Base-by-base conservation (phyloP, 192 early-diverging fungal genomes). In the Linnemannia schmuckeri region DNA sequence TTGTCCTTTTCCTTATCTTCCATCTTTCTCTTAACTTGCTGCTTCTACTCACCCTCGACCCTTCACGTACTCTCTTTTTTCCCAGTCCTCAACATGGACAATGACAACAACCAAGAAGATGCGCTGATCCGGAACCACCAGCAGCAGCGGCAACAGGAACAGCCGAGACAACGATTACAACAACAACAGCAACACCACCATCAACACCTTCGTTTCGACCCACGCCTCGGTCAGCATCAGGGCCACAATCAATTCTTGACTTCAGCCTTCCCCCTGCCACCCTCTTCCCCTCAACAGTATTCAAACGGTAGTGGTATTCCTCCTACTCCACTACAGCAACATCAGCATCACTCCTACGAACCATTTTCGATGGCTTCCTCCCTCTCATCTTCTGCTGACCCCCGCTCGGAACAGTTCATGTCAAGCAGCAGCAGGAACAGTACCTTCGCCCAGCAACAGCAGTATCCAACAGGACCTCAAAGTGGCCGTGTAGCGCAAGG, bases 271-370 rank as follows among this genome's bases (percentile, higher is more conserved):
- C 5, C 54, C 63, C 18, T 40, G 30, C n/a, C 54, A 41, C 22
- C 54, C 6, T 24, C 22, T 18, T 57, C 10, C n/a, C 55, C 8
- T 10, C 55, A 57, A 10, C 61, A 66, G 33, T 9, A 66, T 12
- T 30, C 33, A 66, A 66, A 9, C 41, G 41, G 41, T 40, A 18
- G 15, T 13, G 33, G 41, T 7, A 30, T 66, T 38, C 40, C 22
- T 66, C 75, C 24, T 22, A 6, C 69, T 30, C 30, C 52, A 35
- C 63, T 12, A 20, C 77, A 78, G 77, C 44, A 70, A 12, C 63
- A 40, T 18, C 68, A 30, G 15, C 74, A 46, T 15, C 44, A 82
- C 72, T 22, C 35, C 24, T 42, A 71, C 40, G 40, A 20, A 7
- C 61, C 61, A 0, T 33, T 15, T 66, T 30, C 61, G n/a, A 15